Evolutionary conservation across 2,329 filamentous ascomycete genomes (phyloP).

Genomic region (Sporothrix dimorphospora): DNA sequence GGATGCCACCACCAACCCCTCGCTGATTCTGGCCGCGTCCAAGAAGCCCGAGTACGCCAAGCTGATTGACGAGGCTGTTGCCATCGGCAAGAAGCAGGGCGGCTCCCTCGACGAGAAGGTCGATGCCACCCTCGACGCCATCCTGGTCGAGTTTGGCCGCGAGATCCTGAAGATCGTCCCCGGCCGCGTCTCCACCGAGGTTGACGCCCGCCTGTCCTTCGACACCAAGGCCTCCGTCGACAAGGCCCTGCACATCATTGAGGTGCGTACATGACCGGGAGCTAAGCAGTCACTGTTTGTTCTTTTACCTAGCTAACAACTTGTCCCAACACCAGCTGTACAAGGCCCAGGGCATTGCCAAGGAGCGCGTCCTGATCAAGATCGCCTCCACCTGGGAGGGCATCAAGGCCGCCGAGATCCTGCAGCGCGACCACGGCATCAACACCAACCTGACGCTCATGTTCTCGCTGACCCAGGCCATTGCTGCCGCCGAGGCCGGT

Average conservation of each 20-base stretch:
- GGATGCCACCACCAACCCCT: constrained; percentile 99
- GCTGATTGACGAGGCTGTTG: constrained; percentile 83
- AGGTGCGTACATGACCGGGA: constrained; percentile 65
- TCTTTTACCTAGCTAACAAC: not conserved
- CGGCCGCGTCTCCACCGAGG: constrained; percentile 98
- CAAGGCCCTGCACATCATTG: constrained; percentile 96
- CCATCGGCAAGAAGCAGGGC: constrained; percentile 79
- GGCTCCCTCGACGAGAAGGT: constrained; percentile 77
- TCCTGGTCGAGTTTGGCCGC: constrained; percentile 96
- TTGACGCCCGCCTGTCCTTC: constrained; percentile 95
- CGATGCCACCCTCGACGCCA: constrained; percentile 86
- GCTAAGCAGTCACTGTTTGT: too few relatives aligned
- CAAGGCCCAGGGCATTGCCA: constrained; percentile 85
- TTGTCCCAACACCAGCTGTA: constrained; percentile 70
- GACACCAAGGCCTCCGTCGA: constrained; percentile 88
- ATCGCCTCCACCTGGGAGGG: constrained; percentile 99
- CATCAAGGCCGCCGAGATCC: constrained; percentile 96
- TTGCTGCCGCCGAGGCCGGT: constrained; percentile 90
- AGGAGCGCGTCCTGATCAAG: constrained; percentile 98
- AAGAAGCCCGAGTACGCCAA: constrained; percentile 97
- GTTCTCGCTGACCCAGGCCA: constrained; percentile 95
- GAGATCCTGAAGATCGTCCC: constrained; percentile 97
- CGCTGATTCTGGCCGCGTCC: constrained; percentile 94
- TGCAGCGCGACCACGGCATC: constrained; percentile 92
- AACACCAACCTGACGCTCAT: constrained; percentile 99